Percentiles rank a stretch among this genome's conserved stretches.
These are phyloP conservation scores for Penicillium sp. DNA, from an alignment of 2,329 filamentous ascomycete genomes.

Conservation along the genomic window DNA sequence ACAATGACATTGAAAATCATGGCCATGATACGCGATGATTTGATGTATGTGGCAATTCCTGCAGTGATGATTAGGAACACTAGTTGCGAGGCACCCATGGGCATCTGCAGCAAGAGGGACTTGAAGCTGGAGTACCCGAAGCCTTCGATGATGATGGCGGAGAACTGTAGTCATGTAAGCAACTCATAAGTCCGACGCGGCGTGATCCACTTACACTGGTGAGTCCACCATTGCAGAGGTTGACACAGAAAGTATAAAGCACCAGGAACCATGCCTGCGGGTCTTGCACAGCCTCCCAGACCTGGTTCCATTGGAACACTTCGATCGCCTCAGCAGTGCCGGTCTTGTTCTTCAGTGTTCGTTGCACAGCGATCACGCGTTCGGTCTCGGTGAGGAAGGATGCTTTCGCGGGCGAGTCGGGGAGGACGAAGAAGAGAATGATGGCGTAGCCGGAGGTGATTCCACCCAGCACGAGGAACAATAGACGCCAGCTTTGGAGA, in stretches of 20 bases:
- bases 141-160: constrained; percentile 33
- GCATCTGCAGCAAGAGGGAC: constrained; percentile 39
- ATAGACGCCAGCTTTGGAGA: constrained; percentile 25
- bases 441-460: constrained; percentile 29
- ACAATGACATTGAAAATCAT: constrained; percentile 24
- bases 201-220: constrained; percentile 19
- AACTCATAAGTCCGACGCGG: neutral
- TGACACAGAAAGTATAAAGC: constrained; percentile 32
- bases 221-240: constrained; percentile 35
- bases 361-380: constrained; percentile 50
- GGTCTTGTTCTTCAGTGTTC: constrained; percentile 52
- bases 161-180: constrained; percentile 18
- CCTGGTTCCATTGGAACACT: constrained; percentile 43
- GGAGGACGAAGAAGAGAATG: constrained; percentile 18
- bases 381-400: constrained; percentile 44
- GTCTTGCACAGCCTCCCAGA: constrained; percentile 32
- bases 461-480: constrained; percentile 33
- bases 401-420: constrained; percentile 12
- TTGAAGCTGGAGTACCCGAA: constrained; percentile 41
- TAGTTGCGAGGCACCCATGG: constrained; percentile 33
- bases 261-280: constrained; percentile 35
- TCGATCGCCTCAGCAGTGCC: constrained; percentile 54
- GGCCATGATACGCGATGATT: constrained; percentile 29
- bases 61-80: constrained; percentile 33
- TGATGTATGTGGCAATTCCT: constrained; percentile 27